Evolutionary conservation across 2,329 filamentous ascomycete species (phyloP).

Genomic region (Tolypocladium amazonense): DNA sequence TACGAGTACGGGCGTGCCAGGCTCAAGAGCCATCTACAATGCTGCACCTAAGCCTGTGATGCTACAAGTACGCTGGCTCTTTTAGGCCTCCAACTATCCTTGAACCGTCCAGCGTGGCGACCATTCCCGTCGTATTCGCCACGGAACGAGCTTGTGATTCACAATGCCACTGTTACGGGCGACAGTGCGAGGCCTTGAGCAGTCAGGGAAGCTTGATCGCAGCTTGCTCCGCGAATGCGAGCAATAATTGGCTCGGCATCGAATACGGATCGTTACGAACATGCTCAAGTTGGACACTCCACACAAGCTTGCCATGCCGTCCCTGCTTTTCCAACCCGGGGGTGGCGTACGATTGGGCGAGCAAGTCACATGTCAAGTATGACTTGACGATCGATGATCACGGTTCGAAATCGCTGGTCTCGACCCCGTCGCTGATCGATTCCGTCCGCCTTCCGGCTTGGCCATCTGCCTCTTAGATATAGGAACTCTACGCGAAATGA

Average conservation of each 20-base stretch:
- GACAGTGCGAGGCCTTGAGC: neutral
- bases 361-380: neutral
- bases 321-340: neutral
- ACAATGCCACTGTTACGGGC: neutral
- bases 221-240: neutral
- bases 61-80: neutral
- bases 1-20: slow-evolving; percentile 1
- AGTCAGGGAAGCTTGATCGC: neutral
- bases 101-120: neutral
- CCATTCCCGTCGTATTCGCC: neutral
- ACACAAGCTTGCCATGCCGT: neutral
- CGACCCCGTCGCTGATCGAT: neutral
- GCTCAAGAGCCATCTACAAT: slow-evolving; percentile 1
- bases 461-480: neutral
- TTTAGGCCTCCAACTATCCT: neutral
- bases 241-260: too few relatives aligned
- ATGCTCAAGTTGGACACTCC: neutral
- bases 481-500: neutral
- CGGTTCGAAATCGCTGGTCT: neutral
- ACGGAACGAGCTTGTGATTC: neutral
- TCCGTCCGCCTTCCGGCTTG: neutral
- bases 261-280: too few relatives aligned
- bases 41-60: slow-evolving; percentile 1
- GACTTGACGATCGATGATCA: neutral
- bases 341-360: neutral